Evolutionary conservation across 306 rosid species (phyloP), one percentile per base, ranked within the genome.

Genomic region (Vigna reflexopilosa): DNA sequence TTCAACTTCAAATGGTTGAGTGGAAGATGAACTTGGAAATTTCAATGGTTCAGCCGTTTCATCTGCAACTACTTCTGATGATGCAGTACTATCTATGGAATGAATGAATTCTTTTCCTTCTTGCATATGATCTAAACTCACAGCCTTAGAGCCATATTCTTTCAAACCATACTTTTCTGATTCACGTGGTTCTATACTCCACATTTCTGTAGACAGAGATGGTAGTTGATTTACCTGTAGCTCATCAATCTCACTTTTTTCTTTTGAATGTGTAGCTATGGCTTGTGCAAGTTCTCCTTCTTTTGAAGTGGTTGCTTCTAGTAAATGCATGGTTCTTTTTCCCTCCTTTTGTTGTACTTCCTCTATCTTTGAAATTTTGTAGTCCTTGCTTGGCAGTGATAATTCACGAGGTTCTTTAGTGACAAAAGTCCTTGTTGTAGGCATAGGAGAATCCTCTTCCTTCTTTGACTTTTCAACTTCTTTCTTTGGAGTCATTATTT

Each of bases 331-430:
- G 32, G 11, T 2, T 17, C 40, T 80, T 70, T 49, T 15, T 2
- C 48, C 42, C 73, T 63, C 50, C 3, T 70, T 74, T 77, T 72
- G 59, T 9, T 67, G 38, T 22, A 32, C 58, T 54, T 42, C 58
- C 13, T 62, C 71, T 38, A 9, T 50, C 52, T 48, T 56, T 24
- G 70, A 59, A 66, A 48, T 79, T 55, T 62, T 40, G 34, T 74
- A 50, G 28, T 73, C 59, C 76, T 73, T 72, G 28, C 15, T 77
- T 67, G 80, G 65, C 32, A 69, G 59, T 70, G 80, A 22, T 44
- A 67, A 8, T 44, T 68, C 78, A 2, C 11, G 79, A 50, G 76
- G 75, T 54, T 55, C 79, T 63, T 78, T 78, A 20, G 22, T 20
- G 22, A 20, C 22, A 20, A 20, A 20, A 20, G 22, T 20, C 22